These are phyloP conservation scores for Colletotrichum nymphaeae DNA, from an alignment of 2,329 filamentous ascomycete species.

Conservation along the genomic window DNA sequence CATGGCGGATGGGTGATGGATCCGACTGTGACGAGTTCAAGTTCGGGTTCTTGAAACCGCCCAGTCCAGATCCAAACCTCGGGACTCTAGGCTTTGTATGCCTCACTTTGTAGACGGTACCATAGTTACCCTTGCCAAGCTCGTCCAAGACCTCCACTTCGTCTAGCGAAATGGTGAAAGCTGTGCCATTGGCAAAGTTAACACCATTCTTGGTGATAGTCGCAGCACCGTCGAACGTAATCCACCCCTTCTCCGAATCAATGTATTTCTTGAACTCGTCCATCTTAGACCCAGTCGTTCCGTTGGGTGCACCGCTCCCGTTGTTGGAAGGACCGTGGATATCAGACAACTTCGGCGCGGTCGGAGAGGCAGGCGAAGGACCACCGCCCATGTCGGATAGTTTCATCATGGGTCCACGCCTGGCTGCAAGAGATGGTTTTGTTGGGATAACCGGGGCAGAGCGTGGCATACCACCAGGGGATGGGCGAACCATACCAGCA, in stretches of 20 bases:
- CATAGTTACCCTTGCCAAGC: slow-evolving; percentile 97
- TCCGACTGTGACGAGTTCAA: slow-evolving; percentile 52
- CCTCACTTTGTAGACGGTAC: slow-evolving; percentile 95
- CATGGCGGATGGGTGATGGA: slow-evolving; percentile 44
- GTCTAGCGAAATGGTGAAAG: slow-evolving; percentile 93
- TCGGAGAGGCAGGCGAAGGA: slow-evolving; percentile 52
- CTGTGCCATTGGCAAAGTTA: slow-evolving; percentile 89
- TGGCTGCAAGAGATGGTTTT: slow-evolving; percentile 73
- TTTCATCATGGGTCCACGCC: slow-evolving; percentile 71
- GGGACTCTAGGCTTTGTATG: slow-evolving; percentile 76
- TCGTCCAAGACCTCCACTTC: slow-evolving; percentile 95
- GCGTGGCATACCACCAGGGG: slow-evolving; percentile 60
- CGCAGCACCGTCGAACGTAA: slow-evolving; percentile 94
- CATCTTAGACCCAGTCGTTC: slow-evolving; percentile 59
- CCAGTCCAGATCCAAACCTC: slow-evolving; percentile 69
- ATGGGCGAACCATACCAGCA: slow-evolving; percentile 54
- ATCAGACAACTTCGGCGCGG: slow-evolving; percentile 32
- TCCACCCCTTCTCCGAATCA: slow-evolving; percentile 88
- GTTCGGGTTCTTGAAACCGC: slow-evolving; percentile 56
- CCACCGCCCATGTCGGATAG: slow-evolving; percentile 63
- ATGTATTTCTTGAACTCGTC: slow-evolving; percentile 81
- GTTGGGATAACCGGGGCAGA: slow-evolving; percentile 63
- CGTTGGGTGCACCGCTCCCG: slow-evolving; percentile 45
- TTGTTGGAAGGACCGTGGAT: slow-evolving; percentile 22
- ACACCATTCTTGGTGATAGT: slow-evolving; percentile 90